Conservation (phyloP, 371 early-diverging fungal species). For the Saksenaea vasiformis region DNA sequence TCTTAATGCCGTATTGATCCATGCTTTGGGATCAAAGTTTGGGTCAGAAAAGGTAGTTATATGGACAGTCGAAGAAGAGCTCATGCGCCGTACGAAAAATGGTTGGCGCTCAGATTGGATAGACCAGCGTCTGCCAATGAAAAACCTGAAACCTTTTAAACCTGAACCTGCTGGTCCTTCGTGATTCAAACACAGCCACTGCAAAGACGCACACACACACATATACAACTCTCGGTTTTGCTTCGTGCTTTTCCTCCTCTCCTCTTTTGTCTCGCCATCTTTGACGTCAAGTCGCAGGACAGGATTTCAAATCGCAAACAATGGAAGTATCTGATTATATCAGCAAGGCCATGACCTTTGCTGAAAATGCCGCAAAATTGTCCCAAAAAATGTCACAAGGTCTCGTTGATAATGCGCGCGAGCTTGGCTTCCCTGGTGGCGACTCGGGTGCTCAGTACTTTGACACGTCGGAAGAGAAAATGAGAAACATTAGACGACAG, state of each 20-base stretch:
- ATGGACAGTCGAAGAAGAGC: constrained; percentile 24
- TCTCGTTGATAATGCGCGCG: constrained; percentile 84
- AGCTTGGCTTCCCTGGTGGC: constrained; percentile 71
- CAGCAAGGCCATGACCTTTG: constrained; percentile 74
- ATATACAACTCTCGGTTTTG: not conserved
- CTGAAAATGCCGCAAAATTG: constrained; percentile 82
- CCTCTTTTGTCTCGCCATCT: not conserved
- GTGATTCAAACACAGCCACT: not conserved
- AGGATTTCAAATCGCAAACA: not conserved
- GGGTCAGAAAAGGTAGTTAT: constrained; percentile 35
- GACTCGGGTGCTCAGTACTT: constrained; percentile 77
- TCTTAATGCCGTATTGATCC: constrained; percentile 61
- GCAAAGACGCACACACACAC: not conserved
- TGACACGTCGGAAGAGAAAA: constrained; percentile 85
- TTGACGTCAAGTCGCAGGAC: not conserved
- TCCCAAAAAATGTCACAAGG: constrained; percentile 85
- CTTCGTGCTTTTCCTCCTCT: not conserved
- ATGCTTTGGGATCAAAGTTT: constrained; percentile 62
- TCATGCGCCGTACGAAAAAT: constrained; percentile 2
- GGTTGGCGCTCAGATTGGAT: not conserved
- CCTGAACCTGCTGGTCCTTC: not conserved
- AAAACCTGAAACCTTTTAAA: not conserved
- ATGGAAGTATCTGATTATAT: constrained; percentile 69
- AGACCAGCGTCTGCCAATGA: not conserved
- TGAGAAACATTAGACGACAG: constrained; percentile 73